Conservation (phyloP, 164 flowering plant species). For the Malania oleifera region DNA sequence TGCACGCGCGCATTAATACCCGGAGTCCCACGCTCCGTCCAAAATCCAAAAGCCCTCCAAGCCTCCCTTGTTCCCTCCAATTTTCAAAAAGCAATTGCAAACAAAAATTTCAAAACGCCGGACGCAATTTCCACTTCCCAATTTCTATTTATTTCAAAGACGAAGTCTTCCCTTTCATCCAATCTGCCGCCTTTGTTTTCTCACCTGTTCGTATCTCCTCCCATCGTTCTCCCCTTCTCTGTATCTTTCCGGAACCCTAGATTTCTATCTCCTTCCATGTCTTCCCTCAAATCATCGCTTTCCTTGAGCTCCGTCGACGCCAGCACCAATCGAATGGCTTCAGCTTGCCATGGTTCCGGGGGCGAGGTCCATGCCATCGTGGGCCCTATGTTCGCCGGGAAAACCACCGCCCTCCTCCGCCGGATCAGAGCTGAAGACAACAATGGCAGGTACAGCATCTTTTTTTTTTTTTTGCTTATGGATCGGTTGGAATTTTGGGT, state of each 20-base stretch:
- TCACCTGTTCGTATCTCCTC: neutral
- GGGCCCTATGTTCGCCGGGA: conserved; percentile 7
- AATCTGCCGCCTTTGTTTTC: no score
- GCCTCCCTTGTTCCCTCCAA: no score
- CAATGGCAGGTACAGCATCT: neutral
- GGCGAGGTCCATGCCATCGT: conserved; percentile 3
- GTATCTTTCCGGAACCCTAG: neutral
- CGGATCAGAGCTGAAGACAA: neutral
- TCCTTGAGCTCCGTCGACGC: neutral
- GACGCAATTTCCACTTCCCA: no score
- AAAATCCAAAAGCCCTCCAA: no score
- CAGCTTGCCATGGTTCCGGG: neutral
- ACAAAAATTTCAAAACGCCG: no score
- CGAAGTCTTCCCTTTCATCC: no score
- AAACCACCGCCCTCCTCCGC: conserved; percentile 5
- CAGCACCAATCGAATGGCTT: neutral
- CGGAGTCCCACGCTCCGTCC: no score
- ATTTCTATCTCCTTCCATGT: neutral
- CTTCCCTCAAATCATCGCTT: neutral
- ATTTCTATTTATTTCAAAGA: no score
- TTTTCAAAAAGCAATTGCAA: no score
- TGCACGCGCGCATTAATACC: no score
- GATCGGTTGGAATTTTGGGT: no score
- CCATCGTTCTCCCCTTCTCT: neutral
- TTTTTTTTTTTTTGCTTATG: neutral